These are phyloP conservation scores for Neophaeococcomyces aloes DNA, from an alignment of 2,329 filamentous ascomycete genomes.

Conservation along the genomic window DNA sequence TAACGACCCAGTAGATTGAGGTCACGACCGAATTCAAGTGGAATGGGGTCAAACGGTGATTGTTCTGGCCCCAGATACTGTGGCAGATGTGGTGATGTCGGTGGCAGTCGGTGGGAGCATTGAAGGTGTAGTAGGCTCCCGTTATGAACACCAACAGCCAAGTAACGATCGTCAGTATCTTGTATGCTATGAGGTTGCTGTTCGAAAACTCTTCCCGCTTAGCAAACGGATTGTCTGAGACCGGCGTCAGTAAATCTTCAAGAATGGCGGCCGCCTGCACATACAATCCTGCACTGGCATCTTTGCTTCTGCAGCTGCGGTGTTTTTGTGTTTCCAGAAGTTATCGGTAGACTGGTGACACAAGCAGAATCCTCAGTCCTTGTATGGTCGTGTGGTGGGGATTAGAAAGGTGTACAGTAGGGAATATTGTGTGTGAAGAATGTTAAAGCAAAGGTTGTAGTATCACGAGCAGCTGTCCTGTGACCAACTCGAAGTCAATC, in stretches of 20 bases:
- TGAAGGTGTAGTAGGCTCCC: constrained; percentile 63
- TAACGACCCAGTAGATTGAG: constrained; percentile 66
- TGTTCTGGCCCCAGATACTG: constrained; percentile 67
- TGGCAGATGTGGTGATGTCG: constrained; percentile 43
- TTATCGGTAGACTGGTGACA: too few species aligned
- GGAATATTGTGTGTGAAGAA: not conserved
- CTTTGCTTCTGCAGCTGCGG: constrained; percentile 1
- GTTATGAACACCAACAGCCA: constrained; percentile 65
- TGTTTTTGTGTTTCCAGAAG: not conserved
- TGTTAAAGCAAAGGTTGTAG: too few species aligned
- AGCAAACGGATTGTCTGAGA: constrained; percentile 63
- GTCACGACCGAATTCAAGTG: constrained; percentile 55
- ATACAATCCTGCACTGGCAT: constrained; percentile 11
- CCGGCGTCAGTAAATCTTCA: not conserved
- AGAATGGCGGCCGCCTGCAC: constrained; percentile 12
- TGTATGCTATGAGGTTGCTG: constrained; percentile 59
- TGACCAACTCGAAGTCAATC: not conserved
- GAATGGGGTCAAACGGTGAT: constrained; percentile 58
- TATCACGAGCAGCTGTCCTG: constrained; percentile 6
- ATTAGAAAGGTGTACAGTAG: not conserved
- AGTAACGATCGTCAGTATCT: constrained; percentile 59
- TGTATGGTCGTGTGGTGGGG: too few species aligned
- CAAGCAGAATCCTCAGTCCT: too few species aligned
- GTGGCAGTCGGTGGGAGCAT: constrained; percentile 52
- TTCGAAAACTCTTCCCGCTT: constrained; percentile 56